A percentile compares a stretch with the other conserved stretches of the same genome.
Conservation (phyloP, 805 yeast species). For the Candida anglica region DNA sequence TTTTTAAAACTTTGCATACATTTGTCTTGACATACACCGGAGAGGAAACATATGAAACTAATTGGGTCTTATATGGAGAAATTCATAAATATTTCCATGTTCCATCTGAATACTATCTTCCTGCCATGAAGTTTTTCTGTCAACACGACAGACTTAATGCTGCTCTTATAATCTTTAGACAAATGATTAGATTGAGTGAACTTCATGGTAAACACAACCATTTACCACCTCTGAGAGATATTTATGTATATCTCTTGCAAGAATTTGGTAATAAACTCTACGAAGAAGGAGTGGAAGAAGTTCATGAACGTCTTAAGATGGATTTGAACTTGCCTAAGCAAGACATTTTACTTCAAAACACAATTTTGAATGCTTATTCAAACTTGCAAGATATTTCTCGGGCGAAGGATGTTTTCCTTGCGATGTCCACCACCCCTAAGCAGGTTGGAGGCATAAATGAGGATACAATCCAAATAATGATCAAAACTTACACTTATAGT, state of each 20-base stretch:
- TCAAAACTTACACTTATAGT: constrained; percentile 55
- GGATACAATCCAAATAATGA: constrained; percentile 63
- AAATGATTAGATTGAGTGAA: constrained; percentile 52
- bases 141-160: constrained; percentile 53
- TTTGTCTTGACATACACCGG: constrained; percentile 25
- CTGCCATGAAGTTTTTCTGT: constrained; percentile 56
- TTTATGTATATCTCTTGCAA: constrained; percentile 57
- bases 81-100: constrained; percentile 52
- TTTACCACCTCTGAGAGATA: constrained; percentile 38
- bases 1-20: constrained; percentile 25
- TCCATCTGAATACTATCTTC: constrained; percentile 57
- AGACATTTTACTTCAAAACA: constrained; percentile 56
- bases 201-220: constrained; percentile 25
- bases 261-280: constrained; percentile 57
- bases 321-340: constrained; percentile 49
- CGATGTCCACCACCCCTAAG: constrained; percentile 51
- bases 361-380: constrained; percentile 61
- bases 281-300: constrained; percentile 60
- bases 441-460: constrained; percentile 49
- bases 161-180: constrained; percentile 59
- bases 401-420: constrained; percentile 57
- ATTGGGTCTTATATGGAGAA: constrained; percentile 58
- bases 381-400: constrained; percentile 52
- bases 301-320: constrained; percentile 61
- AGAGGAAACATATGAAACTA: constrained; percentile 39